Conservation (phyloP, 345 rosid species). For the Lepidium africanum region DNA sequence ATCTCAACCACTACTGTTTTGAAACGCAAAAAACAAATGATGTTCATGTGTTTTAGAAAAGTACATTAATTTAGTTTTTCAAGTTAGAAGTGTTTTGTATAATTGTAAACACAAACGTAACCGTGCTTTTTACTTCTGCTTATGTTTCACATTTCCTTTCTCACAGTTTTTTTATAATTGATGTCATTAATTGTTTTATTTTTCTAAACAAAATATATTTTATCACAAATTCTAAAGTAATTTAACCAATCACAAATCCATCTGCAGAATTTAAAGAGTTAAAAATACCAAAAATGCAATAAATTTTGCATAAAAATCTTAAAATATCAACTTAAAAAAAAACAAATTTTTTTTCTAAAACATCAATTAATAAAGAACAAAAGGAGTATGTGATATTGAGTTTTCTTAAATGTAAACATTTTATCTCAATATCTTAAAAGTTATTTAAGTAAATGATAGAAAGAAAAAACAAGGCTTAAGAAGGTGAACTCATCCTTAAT, state of each 20-base stretch:
- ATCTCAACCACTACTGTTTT: not conserved
- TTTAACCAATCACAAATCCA: too few relatives aligned
- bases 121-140: conserved; percentile 5
- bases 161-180: too few relatives aligned
- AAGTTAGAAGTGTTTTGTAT: not conserved
- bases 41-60: not conserved
- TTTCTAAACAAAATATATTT: too few relatives aligned
- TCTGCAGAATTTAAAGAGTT: too few relatives aligned
- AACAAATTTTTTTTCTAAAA: too few relatives aligned
- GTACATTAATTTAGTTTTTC: not conserved
- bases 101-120: not conserved
- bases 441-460: not conserved
- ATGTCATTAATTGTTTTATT: not conserved
- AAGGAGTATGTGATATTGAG: not conserved
- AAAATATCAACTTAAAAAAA: too few relatives aligned
- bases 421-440: not conserved
- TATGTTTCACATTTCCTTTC: not conserved
- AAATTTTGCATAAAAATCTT: too few relatives aligned
- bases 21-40: not conserved
- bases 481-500: not conserved
- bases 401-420: not conserved
- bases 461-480: not conserved
- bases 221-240: too few relatives aligned
- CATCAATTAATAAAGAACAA: too few relatives aligned
- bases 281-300: too few relatives aligned